Conservation (phyloP, 2,329 filamentous ascomycete species). For the Neoscytalidium dimidiatum region DNA sequence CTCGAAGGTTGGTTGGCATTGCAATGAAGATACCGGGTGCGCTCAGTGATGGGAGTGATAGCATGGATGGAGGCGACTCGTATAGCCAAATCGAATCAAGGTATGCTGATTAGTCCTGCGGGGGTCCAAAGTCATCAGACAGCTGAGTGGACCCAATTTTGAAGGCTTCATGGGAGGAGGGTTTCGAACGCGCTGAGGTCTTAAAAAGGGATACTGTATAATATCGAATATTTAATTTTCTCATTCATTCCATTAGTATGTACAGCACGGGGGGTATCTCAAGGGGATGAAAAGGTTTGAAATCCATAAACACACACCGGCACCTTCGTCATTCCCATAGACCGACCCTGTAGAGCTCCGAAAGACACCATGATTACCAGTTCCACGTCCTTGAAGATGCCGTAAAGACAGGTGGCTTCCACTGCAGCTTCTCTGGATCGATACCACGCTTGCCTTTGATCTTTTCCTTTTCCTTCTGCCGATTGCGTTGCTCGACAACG, state of each 20-base stretch:
- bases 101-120: no score
- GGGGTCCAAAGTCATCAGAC: no score
- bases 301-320: neutral
- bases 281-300: neutral
- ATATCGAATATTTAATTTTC: neutral
- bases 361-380: conserved; percentile 59
- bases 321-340: neutral
- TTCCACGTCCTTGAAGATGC: conserved; percentile 92
- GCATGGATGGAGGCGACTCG: no score
- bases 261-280: conserved; percentile 12
- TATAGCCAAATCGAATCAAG: no score
- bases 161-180: no score
- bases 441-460: conserved; percentile 75
- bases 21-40: no score
- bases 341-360: neutral
- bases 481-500: conserved; percentile 67
- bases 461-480: conserved; percentile 78
- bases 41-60: no score
- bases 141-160: no score
- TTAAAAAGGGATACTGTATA: no score
- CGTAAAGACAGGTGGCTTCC: conserved; percentile 95
- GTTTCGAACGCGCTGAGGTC: no score
- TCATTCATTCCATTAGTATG: neutral
- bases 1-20: no score
- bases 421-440: conserved; percentile 77